phyloP scores from a whole-genome alignment of 1,284 basidiomycete species.

The Fistulinella cinereoalba region DNA sequence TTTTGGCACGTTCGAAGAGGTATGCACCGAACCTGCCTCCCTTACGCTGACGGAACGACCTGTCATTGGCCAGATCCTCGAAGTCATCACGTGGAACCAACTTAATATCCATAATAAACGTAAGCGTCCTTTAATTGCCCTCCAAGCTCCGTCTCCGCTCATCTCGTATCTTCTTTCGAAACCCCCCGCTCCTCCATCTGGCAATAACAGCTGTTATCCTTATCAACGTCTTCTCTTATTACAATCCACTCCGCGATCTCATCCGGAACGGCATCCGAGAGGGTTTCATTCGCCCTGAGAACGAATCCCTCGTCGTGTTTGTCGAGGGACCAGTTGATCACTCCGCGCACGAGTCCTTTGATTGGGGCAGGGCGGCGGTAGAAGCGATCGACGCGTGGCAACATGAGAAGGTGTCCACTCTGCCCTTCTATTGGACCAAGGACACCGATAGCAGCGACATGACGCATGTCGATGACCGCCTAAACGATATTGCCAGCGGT shows the following conservation, averaged over 20 bases:
- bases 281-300: slow-evolving; percentile 72
- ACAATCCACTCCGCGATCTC: slow-evolving; percentile 71
- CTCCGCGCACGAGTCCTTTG: slow-evolving; percentile 55
- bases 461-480: slow-evolving; percentile 18
- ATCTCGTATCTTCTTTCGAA: background rate
- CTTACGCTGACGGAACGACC: slow-evolving; percentile 5
- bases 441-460: slow-evolving; percentile 34
- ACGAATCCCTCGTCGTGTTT: slow-evolving; percentile 61
- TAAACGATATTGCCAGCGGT: background rate
- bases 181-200: background rate
- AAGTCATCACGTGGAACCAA: slow-evolving; percentile 91
- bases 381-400: slow-evolving; percentile 67
- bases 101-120: slow-evolving; percentile 87
- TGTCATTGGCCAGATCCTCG: slow-evolving; percentile 57
- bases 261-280: slow-evolving; percentile 64
- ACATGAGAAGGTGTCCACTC: slow-evolving; percentile 27
- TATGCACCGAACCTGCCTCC: slow-evolving; percentile 28
- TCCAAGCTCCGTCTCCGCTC: background rate
- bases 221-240: slow-evolving; percentile 81
- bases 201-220: slow-evolving; percentile 64
- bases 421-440: slow-evolving; percentile 43
- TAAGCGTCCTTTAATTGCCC: slow-evolving; percentile 34
- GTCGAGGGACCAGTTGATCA: slow-evolving; percentile 66
- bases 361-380: slow-evolving; percentile 77
- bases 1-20: slow-evolving; percentile 91